Base-by-base conservation (phyloP, 2,329 filamentous ascomycete species). In the Arthrinium puccinioides region DNA sequence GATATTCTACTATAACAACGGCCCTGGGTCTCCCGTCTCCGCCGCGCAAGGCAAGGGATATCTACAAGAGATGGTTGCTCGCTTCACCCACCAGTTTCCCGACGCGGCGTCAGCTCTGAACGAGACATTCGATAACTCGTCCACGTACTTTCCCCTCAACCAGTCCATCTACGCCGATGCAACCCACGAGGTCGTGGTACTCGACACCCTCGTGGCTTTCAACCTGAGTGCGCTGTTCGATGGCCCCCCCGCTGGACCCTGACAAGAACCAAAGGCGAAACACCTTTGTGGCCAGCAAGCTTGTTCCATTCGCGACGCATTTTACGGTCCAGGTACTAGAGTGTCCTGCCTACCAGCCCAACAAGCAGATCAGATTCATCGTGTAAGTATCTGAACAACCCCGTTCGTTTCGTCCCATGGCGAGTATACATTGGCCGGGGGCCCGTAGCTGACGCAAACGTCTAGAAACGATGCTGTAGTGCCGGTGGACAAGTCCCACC, bases 141-240 rank as follows among this genome's bases (percentile, higher is more conserved):
- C 54, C 1, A 66, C 61, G 1, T 66, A 56, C 49, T 67, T 66
- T 44, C 62, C 63, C 2, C 55, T 66, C 8, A 56, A 61, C 38
- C 62, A 67, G 45, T 61, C 57, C 28, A 64, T 66, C 37, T 66
- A 60, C 34, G 56, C 57, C 14, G 56, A 66, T 33, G 63, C 63
- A 11, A 66, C 63, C 6, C 63, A 66, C 43, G 63, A 67, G 44
- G 63, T 66, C 8, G 54, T 57, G 15, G 49, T 59, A 9, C 42
- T 59, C 6, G 52, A 59, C 31, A 43, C 49, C 7, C 47, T 59
- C 9, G 53, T 44, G 6, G 55, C 55, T 7, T 59, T 59, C 41
- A 59, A 59, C 44, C 43, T 59, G 21, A 53, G 53, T 6, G 48
- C 53, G 5, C 27, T 59, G 11, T 57, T 55, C 40, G 41, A 46